Evolutionary conservation across 257 asterid species (phyloP).

Genomic region (Plantago major): DNA sequence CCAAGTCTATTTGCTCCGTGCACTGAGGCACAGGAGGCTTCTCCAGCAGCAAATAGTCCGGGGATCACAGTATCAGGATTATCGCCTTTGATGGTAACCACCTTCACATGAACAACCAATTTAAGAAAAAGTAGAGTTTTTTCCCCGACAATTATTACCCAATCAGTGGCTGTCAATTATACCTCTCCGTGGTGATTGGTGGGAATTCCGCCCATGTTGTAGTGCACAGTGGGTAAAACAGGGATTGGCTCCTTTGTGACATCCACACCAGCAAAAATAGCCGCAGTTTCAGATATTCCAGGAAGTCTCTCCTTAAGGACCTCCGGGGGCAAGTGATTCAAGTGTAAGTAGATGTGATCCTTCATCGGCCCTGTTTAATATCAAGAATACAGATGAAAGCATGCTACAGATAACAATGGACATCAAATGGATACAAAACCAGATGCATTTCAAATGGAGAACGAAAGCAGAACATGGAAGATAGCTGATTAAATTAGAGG

Average conservation of each 20-base stretch:
- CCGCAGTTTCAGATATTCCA: slow-evolving; percentile 97
- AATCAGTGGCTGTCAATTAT: slow-evolving; percentile 15
- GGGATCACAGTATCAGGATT: slow-evolving; percentile 76
- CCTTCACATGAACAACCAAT: slow-evolving; percentile 43
- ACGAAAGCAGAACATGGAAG: too few species aligned
- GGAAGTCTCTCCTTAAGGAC: slow-evolving; percentile 98
- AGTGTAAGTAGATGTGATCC: slow-evolving; percentile 95
- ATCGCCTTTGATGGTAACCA: slow-evolving; percentile 62
- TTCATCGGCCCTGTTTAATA: slow-evolving; percentile 64
- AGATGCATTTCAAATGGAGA: too few species aligned
- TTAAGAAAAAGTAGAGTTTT: slow-evolving; percentile 10
- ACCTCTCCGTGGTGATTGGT: slow-evolving; percentile 97
- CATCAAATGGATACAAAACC: neutral
- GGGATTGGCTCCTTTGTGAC: slow-evolving; percentile 98
- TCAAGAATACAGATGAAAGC: slow-evolving; percentile 14
- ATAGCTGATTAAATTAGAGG: too few species aligned
- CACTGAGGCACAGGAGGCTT: slow-evolving; percentile 98
- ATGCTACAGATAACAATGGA: slow-evolving; percentile 3
- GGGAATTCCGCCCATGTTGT: slow-evolving; percentile 99
- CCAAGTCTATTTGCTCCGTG: slow-evolving; percentile 99
- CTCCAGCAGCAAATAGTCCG: slow-evolving; percentile 98
- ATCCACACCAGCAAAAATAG: slow-evolving; percentile 97
- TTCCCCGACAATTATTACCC: slow-evolving; percentile 1
- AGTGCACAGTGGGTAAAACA: slow-evolving; percentile 94
- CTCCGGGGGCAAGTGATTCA: slow-evolving; percentile 97